Conservation (phyloP, 805 yeast species). For the Ogataea dorogensis region DNA sequence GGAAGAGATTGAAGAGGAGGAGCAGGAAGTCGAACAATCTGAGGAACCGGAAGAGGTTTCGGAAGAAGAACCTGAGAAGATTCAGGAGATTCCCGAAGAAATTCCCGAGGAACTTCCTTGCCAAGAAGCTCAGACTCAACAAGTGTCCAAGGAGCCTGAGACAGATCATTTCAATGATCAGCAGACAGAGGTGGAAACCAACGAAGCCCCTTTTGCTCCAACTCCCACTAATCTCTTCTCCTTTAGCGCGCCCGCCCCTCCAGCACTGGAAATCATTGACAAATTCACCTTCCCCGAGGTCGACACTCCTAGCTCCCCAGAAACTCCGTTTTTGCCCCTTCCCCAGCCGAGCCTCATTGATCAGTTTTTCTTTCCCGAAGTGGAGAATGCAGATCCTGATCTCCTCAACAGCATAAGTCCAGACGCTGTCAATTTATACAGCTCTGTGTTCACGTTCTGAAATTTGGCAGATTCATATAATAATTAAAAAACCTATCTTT, state of each 20-base stretch:
- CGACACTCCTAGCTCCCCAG: slow-evolving; percentile 8
- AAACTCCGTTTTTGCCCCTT: slow-evolving; percentile 3
- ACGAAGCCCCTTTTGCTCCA: neutral
- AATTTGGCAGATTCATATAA: slow-evolving; percentile 5
- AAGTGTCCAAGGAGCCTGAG: neutral
- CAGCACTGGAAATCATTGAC: slow-evolving; percentile 16
- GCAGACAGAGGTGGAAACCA: neutral
- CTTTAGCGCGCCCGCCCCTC: neutral
- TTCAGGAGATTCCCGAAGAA: neutral
- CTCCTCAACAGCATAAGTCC: slow-evolving; percentile 13
- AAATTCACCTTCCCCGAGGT: slow-evolving; percentile 21
- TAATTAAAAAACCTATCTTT: slow-evolving; percentile 2
- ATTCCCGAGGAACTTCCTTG: no score
- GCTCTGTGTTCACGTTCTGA: slow-evolving; percentile 19
- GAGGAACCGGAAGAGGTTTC: neutral
- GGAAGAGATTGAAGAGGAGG: neutral
- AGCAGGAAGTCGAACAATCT: no score
- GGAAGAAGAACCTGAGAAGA: no score
- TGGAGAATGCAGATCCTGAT: slow-evolving; percentile 12
- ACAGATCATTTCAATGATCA: neutral
- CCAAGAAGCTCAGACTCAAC: no score
- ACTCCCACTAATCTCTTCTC: neutral
- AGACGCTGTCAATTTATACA: slow-evolving; percentile 15
- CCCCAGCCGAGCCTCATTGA: slow-evolving; percentile 18
- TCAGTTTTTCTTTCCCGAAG: slow-evolving; percentile 25